Evolutionary conservation across 805 yeast species (phyloP).

Genomic region (Saccharomycopsis oosterbeekiorum): DNA sequence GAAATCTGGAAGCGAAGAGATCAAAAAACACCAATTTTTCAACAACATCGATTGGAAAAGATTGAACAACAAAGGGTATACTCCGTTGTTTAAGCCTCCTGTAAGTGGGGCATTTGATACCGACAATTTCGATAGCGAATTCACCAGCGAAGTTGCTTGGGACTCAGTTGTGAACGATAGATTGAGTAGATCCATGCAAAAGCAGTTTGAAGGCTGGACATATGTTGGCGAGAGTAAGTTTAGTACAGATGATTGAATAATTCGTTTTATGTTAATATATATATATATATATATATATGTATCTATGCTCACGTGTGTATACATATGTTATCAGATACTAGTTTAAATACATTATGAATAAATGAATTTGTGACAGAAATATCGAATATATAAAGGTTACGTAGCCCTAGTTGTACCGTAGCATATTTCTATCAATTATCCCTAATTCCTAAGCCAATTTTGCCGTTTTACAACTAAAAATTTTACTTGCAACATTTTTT

Average conservation of each 20-base stretch:
- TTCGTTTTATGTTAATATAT: no score
- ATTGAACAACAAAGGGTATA: conserved; percentile 62
- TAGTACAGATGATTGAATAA: background rate
- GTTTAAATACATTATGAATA: no score
- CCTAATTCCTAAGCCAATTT: background rate
- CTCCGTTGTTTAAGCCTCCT: conserved; percentile 92
- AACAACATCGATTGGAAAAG: conserved; percentile 62
- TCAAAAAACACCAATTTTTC: conserved; percentile 72
- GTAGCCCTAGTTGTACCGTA: no score
- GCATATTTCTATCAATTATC: no score
- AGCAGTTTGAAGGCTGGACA: conserved; percentile 99
- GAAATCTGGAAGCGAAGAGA: conserved; percentile 63
- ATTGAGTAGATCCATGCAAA: conserved; percentile 89
- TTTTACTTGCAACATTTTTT: background rate
- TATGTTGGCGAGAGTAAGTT: conserved; percentile 48
- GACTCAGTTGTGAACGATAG: conserved; percentile 93
- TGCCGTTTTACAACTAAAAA: background rate
- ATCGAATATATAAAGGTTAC: no score
- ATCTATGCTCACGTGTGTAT: no score
- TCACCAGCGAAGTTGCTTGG: conserved; percentile 85
- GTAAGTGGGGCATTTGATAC: conserved; percentile 83
- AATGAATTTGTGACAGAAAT: no score
- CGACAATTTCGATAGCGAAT: conserved; percentile 85
- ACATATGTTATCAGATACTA: no score
- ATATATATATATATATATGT: background rate